These are phyloP conservation scores for Trametes versicolor DNA, from an alignment of 1,284 basidiomycete species.

Conservation along the genomic window DNA sequence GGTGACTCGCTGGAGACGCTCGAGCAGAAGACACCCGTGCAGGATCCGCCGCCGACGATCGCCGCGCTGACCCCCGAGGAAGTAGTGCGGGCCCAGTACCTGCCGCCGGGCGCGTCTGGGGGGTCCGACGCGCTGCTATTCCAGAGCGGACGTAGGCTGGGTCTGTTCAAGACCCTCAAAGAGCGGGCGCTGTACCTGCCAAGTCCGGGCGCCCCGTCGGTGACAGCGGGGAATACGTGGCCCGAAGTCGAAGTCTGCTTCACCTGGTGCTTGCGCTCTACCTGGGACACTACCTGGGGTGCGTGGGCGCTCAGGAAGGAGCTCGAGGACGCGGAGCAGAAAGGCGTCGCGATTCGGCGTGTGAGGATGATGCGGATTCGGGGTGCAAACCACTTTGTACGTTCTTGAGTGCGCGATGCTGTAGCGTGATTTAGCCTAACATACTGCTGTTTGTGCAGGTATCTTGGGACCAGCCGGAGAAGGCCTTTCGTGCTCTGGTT, in stretches of 20 bases:
- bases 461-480: constrained; percentile 7
- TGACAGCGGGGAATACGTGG: constrained; percentile 4
- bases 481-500: not conserved
- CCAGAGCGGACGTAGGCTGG: not conserved
- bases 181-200: constrained; percentile 15
- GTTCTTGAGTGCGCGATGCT: not conserved
- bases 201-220: not conserved
- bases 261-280: constrained; percentile 2
- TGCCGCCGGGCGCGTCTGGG: not conserved
- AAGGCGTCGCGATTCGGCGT: constrained; percentile 1
- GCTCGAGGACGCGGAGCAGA: constrained; percentile 7
- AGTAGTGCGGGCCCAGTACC: not conserved
- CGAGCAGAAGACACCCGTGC: constrained; percentile 11
- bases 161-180: constrained; percentile 7
- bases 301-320: constrained; percentile 6
- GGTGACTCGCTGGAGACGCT: constrained; percentile 12
- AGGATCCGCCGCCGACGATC: constrained; percentile 11
- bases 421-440: not conserved
- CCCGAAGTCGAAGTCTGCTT: constrained; percentile 8
- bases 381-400: constrained; percentile 14
- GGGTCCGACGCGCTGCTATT: constrained; percentile 8
- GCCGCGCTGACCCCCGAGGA: constrained; percentile 3
- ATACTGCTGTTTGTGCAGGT: not conserved
- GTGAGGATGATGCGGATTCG: constrained; percentile 1
- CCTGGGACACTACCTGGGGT: not conserved